Conservation (phyloP, 768 basidiomycete genomes). For the Collybiopsis luxurians region DNA sequence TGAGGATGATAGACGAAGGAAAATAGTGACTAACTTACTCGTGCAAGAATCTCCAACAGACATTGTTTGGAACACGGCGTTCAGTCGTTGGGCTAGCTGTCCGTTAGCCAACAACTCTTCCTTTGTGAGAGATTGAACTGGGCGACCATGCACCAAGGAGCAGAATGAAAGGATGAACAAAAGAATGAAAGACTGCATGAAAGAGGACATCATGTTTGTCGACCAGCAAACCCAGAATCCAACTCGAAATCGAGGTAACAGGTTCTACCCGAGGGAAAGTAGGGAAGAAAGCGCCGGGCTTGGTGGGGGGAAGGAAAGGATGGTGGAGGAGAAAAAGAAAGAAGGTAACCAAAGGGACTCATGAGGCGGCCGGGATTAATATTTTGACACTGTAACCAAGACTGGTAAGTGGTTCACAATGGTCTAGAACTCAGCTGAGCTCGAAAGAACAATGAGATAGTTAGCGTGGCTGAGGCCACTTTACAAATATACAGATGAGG, state of each 20-base stretch:
- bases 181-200: neutral
- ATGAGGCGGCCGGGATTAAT: neutral
- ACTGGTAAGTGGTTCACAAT: neutral
- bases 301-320: neutral
- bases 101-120: neutral
- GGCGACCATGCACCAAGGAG: neutral
- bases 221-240: neutral
- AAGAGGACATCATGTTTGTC: neutral
- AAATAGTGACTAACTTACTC: neutral
- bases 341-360: neutral
- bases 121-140: neutral
- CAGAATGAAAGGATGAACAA: neutral
- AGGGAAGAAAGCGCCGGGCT: neutral
- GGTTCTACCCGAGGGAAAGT: neutral
- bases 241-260: too few species aligned
- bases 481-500: too few species aligned
- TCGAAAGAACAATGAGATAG: too few species aligned
- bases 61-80: neutral
- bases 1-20: neutral
- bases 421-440: too few species aligned
- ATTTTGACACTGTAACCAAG: neutral
- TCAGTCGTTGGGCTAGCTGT: neutral
- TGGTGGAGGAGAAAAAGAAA: neutral
- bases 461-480: too few species aligned
- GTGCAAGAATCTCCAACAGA: neutral